Conservation (phyloP, 1,139 yeast genomes). For the Nadsonia starkeyi-henricii region DNA sequence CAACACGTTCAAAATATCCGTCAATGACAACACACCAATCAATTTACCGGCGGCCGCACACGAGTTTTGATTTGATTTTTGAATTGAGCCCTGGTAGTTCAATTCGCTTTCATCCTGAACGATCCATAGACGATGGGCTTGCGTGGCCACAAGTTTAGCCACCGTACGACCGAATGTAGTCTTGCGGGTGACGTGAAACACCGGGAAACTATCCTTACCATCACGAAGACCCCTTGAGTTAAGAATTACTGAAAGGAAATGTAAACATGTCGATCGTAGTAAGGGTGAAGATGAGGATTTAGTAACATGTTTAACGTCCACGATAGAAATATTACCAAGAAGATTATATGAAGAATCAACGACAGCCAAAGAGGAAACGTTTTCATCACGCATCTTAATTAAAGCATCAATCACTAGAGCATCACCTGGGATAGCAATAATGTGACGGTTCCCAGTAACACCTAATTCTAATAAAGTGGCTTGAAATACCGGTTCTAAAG, state of each 20-base stretch:
- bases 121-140: constrained; percentile 86
- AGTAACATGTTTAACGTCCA: constrained; percentile 80
- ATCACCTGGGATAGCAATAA: constrained; percentile 73
- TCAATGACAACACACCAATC: constrained; percentile 79
- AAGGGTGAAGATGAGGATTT: constrained; percentile 70
- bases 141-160: constrained; percentile 91
- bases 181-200: constrained; percentile 74
- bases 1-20: constrained; percentile 72
- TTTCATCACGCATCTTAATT: constrained; percentile 66
- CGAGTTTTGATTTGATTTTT: not conserved
- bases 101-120: constrained; percentile 38
- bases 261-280: constrained; percentile 69
- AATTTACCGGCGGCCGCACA: constrained; percentile 24
- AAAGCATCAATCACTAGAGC: constrained; percentile 78
- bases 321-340: constrained; percentile 84
- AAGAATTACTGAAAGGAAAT: constrained; percentile 74
- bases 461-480: constrained; percentile 50
- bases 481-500: constrained; percentile 60
- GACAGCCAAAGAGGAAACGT: constrained; percentile 88
- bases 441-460: constrained; percentile 51
- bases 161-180: constrained; percentile 77
- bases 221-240: constrained; percentile 82
- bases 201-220: constrained; percentile 93
- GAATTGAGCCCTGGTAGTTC: not conserved
- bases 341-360: constrained; percentile 64